Conservation (phyloP, 23 red algal species). For the Gracilaria gracilis region DNA sequence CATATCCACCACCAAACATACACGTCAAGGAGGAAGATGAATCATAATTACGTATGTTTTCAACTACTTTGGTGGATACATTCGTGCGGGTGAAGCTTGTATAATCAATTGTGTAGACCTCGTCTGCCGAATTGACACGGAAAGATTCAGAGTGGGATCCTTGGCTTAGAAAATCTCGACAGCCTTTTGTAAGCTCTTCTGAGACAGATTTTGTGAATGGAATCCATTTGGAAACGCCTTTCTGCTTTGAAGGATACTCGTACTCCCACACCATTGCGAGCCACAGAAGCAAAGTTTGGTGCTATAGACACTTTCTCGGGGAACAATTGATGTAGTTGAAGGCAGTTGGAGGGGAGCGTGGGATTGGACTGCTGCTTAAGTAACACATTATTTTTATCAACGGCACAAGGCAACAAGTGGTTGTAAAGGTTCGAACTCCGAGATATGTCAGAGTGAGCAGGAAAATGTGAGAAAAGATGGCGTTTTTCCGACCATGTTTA, state of each 20-base stretch:
- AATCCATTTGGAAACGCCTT: neutral
- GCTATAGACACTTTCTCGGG: too few relatives aligned
- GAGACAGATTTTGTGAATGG: neutral
- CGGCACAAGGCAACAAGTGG: too few relatives aligned
- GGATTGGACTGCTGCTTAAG: too few relatives aligned
- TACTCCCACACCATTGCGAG: neutral
- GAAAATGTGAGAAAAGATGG: too few relatives aligned
- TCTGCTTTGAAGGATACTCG: neutral
- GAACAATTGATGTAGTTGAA: too few relatives aligned
- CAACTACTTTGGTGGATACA: neutral
- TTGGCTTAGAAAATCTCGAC: neutral
- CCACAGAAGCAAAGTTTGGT: too few relatives aligned
- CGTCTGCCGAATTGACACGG: neutral
- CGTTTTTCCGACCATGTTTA: too few relatives aligned
- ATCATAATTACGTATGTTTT: neutral
- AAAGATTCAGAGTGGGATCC: neutral
- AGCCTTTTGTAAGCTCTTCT: neutral
- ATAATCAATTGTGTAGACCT: neutral
- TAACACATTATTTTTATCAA: too few relatives aligned
- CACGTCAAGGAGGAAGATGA: neutral
- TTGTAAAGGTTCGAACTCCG: too few relatives aligned
- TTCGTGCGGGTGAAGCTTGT: neutral
- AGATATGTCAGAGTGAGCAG: too few relatives aligned
- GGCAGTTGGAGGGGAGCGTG: too few relatives aligned
- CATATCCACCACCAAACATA: constrained; percentile 16